These are phyloP conservation scores for Circinella umbellata DNA, from an alignment of 371 early-diverging fungal genomes.

Conservation along the genomic window DNA sequence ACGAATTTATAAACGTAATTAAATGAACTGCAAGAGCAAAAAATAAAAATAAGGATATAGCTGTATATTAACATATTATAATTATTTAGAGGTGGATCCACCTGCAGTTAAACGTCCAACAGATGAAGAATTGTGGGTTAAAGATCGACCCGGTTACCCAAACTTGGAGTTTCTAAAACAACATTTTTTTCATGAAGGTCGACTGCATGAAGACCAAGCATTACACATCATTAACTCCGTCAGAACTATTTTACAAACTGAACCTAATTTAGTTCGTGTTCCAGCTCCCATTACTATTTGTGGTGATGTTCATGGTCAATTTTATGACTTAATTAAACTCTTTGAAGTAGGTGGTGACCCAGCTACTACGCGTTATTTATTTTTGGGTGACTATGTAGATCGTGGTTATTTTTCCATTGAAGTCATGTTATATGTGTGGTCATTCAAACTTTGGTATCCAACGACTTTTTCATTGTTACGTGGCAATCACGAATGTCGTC, in stretches of 20 bases:
- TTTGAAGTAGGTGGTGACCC: conserved; percentile 98
- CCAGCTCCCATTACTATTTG: conserved; percentile 95
- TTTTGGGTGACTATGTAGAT: conserved; percentile 98
- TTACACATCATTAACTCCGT: conserved; percentile 78
- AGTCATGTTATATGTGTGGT: conserved; percentile 85
- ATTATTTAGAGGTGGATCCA: conserved; percentile 58
- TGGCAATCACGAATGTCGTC: conserved; percentile 98
- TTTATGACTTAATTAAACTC: conserved; percentile 97
- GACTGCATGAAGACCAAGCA: conserved; percentile 92
- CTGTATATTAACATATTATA: neutral
- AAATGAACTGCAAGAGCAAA: too few relatives aligned
- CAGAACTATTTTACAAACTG: conserved; percentile 74
- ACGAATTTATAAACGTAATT: conserved; percentile 73
- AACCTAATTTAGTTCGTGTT: conserved; percentile 86
- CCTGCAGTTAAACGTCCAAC: conserved; percentile 58
- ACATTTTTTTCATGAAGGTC: conserved; percentile 91
- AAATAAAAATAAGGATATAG: too few relatives aligned
- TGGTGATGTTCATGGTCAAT: conserved; percentile 99
- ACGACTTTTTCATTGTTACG: conserved; percentile 90
- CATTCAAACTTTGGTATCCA: conserved; percentile 95
- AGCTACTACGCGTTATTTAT: conserved; percentile 85
- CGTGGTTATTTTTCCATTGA: conserved; percentile 95
- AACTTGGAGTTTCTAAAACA: conserved; percentile 84
- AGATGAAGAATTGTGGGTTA: conserved; percentile 59
- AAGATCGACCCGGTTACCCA: conserved; percentile 74